These are phyloP conservation scores for Trichophyton benhamiae DNA, from an alignment of 2,329 filamentous ascomycete species.

Conservation along the genomic window DNA sequence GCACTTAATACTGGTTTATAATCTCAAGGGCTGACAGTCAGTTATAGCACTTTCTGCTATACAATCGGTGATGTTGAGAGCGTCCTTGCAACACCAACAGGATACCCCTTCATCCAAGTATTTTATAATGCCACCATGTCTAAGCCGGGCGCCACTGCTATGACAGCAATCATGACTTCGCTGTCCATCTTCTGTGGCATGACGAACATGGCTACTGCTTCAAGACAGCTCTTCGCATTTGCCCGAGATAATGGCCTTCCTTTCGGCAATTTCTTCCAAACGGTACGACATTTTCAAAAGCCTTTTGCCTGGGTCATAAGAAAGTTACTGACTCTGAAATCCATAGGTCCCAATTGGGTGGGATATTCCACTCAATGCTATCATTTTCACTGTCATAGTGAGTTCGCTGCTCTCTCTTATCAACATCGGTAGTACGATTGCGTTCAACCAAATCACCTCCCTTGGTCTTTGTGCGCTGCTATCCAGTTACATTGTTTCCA, in stretches of 20 bases:
- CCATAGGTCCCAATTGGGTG: slow-evolving; percentile 22
- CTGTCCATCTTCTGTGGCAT: slow-evolving; percentile 21
- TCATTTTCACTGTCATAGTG: slow-evolving; percentile 34
- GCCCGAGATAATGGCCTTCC: slow-evolving; percentile 45
- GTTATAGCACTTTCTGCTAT: slow-evolving; percentile 8
- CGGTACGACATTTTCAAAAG: neutral
- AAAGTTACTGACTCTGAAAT: neutral
- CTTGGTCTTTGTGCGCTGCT: slow-evolving; percentile 31
- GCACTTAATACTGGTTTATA: neutral
- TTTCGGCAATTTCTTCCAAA: slow-evolving; percentile 23
- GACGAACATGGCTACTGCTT: slow-evolving; percentile 23
- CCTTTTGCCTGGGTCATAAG: neutral
- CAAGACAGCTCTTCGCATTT: slow-evolving; percentile 27
- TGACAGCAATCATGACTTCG: slow-evolving; percentile 19
- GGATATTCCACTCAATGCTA: slow-evolving; percentile 37
- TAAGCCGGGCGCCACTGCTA: slow-evolving; percentile 16
- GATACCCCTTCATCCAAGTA: slow-evolving; percentile 27
- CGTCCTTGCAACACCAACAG: slow-evolving; percentile 14
- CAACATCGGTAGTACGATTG: slow-evolving; percentile 38
- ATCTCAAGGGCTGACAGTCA: neutral
- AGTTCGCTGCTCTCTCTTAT: slow-evolving; percentile 38
- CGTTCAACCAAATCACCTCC: slow-evolving; percentile 34
- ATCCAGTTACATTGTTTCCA: slow-evolving; percentile 35
- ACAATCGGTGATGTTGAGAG: slow-evolving; percentile 7
- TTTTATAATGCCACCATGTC: slow-evolving; percentile 22